phyloP scores from a whole-genome alignment of 1,139 yeast genomes.

The Candida albicans region DNA sequence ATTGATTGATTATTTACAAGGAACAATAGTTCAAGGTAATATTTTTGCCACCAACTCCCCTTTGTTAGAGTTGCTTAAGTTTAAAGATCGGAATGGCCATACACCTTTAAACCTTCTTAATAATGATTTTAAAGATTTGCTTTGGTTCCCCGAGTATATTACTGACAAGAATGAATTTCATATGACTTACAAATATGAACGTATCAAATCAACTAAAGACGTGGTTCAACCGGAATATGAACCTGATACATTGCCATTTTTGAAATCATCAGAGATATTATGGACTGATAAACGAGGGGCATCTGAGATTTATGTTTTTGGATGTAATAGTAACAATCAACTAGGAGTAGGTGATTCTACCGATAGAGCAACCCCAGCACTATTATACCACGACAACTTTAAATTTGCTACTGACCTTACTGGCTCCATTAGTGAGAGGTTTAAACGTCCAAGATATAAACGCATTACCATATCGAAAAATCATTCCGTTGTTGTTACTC shows the following conservation, averaged over 20 bases:
- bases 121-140: conserved; percentile 41
- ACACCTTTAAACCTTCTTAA: conserved; percentile 63
- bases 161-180: conserved; percentile 30
- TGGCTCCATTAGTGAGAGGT: conserved; percentile 13
- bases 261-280: conserved; percentile 22
- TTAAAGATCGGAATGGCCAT: conserved; percentile 65
- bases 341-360: conserved; percentile 71
- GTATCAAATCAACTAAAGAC: conserved; percentile 4
- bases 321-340: conserved; percentile 64
- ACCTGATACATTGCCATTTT: conserved; percentile 7
- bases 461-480: conserved; percentile 58
- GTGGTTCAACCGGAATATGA: neutral
- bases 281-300: conserved; percentile 51
- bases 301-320: conserved; percentile 61
- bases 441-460: conserved; percentile 43
- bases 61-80: conserved; percentile 43
- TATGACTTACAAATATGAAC: conserved; percentile 23
- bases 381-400: conserved; percentile 25
- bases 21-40: conserved; percentile 17
- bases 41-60: conserved; percentile 22
- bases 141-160: conserved; percentile 48
- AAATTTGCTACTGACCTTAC: conserved; percentile 9
- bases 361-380: conserved; percentile 45
- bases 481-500: conserved; percentile 63
- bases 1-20: conserved; percentile 38